Evolutionary conservation across 441 rosid genomes (phyloP), one percentile per base, ranked within the genome.

Genomic region (Erysimum pusillum): DNA sequence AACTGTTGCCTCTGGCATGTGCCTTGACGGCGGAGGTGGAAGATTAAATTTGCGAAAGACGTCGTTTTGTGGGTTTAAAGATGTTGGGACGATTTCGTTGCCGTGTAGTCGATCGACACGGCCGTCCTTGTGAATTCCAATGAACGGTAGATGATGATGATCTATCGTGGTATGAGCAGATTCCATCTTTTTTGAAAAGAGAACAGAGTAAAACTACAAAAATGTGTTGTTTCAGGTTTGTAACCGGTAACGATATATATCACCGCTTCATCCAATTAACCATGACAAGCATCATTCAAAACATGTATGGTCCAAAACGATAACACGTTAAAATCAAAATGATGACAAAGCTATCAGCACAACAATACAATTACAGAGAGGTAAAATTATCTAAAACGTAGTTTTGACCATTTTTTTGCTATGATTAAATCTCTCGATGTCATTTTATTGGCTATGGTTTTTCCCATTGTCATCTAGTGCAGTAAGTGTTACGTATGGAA

Each of bases 1-100:
- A 83, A 91, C 52, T 90, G 95, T 80, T 88, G 98, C 77, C 99
- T 84, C 85, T 84, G 95, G 71, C 84, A n/a, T 89, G 81, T 62
- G 67, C 20, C 67, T 62, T 62, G 67, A 41, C 25, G 85, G 87
- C 63, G 49, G 99, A 93, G 98, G 97, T 6, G 98, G 96, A 61
- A 92, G 78, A 61, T 45, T 77, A n/a, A n/a, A n/a, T n/a, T n/a
- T n/a, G n/a, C n/a, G n/a, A n/a, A n/a, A n/a, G 57, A 88, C 88
- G 45, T 71, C 76, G 79, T 85, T 80, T 1, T 34, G 13, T 22
- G 82, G 77, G 41, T 92, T 83, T 12, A 63, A 41, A 6, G 84
- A 85, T 9, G 89, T 53, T 13, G 93, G 86, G 51, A 82, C 72
- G 12, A 56, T 39, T 0, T 79, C 74, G 13, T 52, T 78, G 46